Conservation (phyloP, 768 basidiomycete genomes). For the Mrakia blollopis region DNA sequence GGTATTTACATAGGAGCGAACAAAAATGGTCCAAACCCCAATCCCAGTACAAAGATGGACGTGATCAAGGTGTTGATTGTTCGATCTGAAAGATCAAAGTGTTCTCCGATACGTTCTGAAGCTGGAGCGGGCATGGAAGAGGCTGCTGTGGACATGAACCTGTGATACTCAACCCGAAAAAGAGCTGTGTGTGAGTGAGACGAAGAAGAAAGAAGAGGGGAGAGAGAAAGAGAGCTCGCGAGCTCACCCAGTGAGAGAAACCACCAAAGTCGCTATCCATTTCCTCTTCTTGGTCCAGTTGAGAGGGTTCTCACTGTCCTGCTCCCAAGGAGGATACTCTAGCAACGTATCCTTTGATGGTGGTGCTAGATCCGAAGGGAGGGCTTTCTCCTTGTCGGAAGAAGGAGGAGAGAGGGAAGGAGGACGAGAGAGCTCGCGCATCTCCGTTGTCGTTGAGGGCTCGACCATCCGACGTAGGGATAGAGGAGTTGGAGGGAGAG, state of each 20-base stretch:
- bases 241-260: not conserved
- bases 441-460: too few species aligned
- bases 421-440: too few species aligned
- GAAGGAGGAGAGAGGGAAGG: too few species aligned
- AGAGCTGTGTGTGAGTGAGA: not conserved
- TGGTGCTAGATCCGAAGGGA: too few species aligned
- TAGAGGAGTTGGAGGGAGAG: too few species aligned
- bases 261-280: not conserved
- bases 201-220: not conserved
- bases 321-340: slow-evolving; percentile 13
- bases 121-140: slow-evolving; percentile 19
- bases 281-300: slow-evolving; percentile 11
- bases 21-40: slow-evolving; percentile 29
- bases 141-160: slow-evolving; percentile 15
- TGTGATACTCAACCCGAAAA: not conserved
- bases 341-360: not conserved
- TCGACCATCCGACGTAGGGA: too few species aligned
- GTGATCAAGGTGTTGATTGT: slow-evolving; percentile 16
- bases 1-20: slow-evolving; percentile 4
- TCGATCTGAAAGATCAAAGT: not conserved
- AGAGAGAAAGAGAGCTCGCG: not conserved
- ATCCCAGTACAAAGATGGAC: slow-evolving; percentile 15
- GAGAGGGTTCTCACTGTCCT: slow-evolving; percentile 9
- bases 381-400: too few species aligned
- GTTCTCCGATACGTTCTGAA: not conserved